Percentiles rank a stretch among this genome's conserved stretches.
Conservation (phyloP, 306 rosid species). For the Macrotyloma uniflorum region DNA sequence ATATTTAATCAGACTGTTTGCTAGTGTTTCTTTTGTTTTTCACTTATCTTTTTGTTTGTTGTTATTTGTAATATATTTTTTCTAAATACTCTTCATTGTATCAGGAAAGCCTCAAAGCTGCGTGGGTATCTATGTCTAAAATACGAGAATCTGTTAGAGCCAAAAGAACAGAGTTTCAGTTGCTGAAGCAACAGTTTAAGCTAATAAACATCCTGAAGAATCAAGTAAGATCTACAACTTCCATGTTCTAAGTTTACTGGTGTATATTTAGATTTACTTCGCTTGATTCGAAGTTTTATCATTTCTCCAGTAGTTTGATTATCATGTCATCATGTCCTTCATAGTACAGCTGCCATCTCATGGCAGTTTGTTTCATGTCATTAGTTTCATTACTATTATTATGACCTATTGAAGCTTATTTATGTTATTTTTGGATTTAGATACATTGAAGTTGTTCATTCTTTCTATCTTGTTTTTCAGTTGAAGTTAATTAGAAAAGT, state of each 20-base stretch:
- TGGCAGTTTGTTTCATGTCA: slow-evolving; percentile 13
- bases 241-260: background rate
- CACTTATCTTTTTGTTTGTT: background rate
- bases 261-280: slow-evolving; percentile 16
- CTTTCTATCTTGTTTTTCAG: background rate
- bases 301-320: background rate
- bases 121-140: slow-evolving; percentile 70
- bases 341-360: background rate
- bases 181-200: slow-evolving; percentile 68
- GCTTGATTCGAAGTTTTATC: slow-evolving; percentile 17
- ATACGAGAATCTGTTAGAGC: slow-evolving; percentile 89
- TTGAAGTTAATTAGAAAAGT: slow-evolving; percentile 18
- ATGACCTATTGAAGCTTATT: background rate
- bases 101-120: slow-evolving; percentile 79
- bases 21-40: slow-evolving; percentile 9
- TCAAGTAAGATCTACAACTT: slow-evolving; percentile 67
- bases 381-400: background rate
- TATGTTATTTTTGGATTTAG: background rate
- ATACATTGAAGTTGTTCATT: background rate
- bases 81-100: slow-evolving; percentile 42
- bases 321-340: background rate
- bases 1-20: background rate
- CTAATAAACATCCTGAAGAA: slow-evolving; percentile 73
- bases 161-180: slow-evolving; percentile 74
- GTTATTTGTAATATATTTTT: too few species aligned